phyloP scores from a whole-genome alignment of 1,139 yeast species.

The Kurtzmaniella quercitrusa region DNA sequence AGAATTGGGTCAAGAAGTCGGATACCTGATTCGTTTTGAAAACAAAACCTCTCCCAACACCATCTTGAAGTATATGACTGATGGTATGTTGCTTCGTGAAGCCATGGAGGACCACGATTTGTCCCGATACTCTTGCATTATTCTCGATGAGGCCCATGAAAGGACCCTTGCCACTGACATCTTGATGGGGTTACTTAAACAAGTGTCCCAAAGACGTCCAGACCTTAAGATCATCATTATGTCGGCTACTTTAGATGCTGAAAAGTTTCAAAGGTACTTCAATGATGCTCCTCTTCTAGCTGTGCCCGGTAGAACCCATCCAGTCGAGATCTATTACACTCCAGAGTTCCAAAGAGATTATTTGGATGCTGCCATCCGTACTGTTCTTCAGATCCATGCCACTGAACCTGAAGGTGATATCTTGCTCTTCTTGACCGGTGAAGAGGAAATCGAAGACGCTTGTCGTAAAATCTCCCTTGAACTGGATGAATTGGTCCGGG shows the following conservation, averaged over 20 bases:
- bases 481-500: slow-evolving; percentile 83
- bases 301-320: slow-evolving; percentile 97
- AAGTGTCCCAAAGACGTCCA: slow-evolving; percentile 72
- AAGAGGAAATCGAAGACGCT: slow-evolving; percentile 97
- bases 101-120: slow-evolving; percentile 95
- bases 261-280: slow-evolving; percentile 87
- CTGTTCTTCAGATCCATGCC: slow-evolving; percentile 94
- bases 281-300: slow-evolving; percentile 90
- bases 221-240: slow-evolving; percentile 89
- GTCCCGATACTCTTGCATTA: slow-evolving; percentile 78
- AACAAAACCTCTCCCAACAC: slow-evolving; percentile 80
- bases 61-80: slow-evolving; percentile 92
- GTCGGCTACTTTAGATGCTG: slow-evolving; percentile 98
- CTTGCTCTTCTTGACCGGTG: slow-evolving; percentile 87
- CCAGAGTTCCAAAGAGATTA: slow-evolving; percentile 96
- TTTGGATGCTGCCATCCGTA: slow-evolving; percentile 88
- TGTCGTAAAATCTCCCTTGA: slow-evolving; percentile 84
- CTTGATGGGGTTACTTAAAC: slow-evolving; percentile 89
- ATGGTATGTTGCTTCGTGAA: slow-evolving; percentile 95
- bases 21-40: slow-evolving; percentile 90
- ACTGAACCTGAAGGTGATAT: slow-evolving; percentile 95
- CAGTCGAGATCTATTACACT: slow-evolving; percentile 94
- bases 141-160: slow-evolving; percentile 97
- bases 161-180: slow-evolving; percentile 96
- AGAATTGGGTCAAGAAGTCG: slow-evolving; percentile 84